Evolutionary conservation across 78 protist genomes (phyloP).

Genomic region (Speleostelium caveatum): DNA sequence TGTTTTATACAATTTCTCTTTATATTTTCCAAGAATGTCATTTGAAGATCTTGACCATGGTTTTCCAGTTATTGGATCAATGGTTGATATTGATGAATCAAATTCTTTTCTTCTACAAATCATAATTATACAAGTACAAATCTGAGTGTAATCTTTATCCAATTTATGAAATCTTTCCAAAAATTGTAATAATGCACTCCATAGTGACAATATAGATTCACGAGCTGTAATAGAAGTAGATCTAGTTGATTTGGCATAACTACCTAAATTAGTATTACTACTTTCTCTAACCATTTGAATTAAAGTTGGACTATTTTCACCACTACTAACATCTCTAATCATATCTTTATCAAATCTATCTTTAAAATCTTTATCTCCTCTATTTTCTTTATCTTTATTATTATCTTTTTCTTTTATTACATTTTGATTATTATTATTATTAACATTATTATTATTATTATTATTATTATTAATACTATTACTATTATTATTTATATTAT

Average conservation of each 20-base stretch:
- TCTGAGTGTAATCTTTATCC: conserved; percentile 13
- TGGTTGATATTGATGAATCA: conserved; percentile 5
- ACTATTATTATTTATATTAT: not conserved
- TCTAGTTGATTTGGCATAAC: conserved; percentile 2
- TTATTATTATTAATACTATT: not conserved
- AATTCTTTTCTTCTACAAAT: conserved; percentile 60
- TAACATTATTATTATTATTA: conserved; percentile 4
- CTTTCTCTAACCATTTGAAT: not conserved
- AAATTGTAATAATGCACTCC: conserved; percentile 17
- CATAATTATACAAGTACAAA: conserved; percentile 16
- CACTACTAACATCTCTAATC: not conserved
- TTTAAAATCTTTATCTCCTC: not conserved
- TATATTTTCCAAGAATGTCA: conserved; percentile 42
- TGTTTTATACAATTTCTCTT: conserved; percentile 41
- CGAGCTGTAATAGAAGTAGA: conserved; percentile 11
- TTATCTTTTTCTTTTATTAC: not conserved
- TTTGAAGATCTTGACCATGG: conserved; percentile 29
- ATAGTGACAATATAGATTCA: conserved; percentile 26
- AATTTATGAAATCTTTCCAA: conserved; percentile 11
- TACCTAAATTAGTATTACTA: not conserved
- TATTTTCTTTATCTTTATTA: not conserved
- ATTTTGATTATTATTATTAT: not conserved
- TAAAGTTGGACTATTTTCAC: not conserved
- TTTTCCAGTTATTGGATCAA: conserved; percentile 52
- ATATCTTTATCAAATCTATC: not conserved